A percentile compares a stretch with the other conserved stretches of the same genome.
Evolutionary conservation across 2,329 filamentous ascomycete genomes (phyloP).

Genomic region (Penicillium sp.): DNA sequence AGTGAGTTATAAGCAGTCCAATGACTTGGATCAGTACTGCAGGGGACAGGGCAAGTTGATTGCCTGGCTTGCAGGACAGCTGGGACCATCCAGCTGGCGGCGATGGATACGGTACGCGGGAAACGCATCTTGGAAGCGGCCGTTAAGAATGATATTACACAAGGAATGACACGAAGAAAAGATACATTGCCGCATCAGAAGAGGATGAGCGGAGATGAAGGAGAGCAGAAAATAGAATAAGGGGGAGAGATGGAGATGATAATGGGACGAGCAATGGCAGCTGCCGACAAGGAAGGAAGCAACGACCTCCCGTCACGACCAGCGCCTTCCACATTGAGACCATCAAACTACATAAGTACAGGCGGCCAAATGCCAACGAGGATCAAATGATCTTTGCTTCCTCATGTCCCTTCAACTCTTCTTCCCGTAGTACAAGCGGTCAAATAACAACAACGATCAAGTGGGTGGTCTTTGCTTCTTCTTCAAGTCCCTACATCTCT

Average conservation of each 20-base stretch:
- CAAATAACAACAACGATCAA: neutral
- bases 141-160: neutral
- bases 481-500: no score
- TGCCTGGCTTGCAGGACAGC: neutral
- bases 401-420: no score
- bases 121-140: neutral
- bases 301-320: neutral
- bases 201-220: neutral
- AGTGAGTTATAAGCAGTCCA: slow-evolving; percentile 12
- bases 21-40: slow-evolving; percentile 2
- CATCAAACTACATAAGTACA: neutral
- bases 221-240: neutral
- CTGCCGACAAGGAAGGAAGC: neutral
- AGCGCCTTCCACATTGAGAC: neutral
- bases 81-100: slow-evolving; percentile 1
- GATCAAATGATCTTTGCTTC: neutral
- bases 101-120: neutral
- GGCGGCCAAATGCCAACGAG: neutral
- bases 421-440: neutral
- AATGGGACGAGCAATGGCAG: neutral
- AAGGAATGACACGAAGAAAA: neutral
- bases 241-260: neutral
- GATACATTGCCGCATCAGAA: neutral
- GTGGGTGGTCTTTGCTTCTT: neutral
- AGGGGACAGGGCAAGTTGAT: slow-evolving; percentile 4